Percentiles rank a stretch among this genome's conserved stretches.
Evolutionary conservation across 345 rosid species (phyloP).

Genomic region (Jatropha curcas): DNA sequence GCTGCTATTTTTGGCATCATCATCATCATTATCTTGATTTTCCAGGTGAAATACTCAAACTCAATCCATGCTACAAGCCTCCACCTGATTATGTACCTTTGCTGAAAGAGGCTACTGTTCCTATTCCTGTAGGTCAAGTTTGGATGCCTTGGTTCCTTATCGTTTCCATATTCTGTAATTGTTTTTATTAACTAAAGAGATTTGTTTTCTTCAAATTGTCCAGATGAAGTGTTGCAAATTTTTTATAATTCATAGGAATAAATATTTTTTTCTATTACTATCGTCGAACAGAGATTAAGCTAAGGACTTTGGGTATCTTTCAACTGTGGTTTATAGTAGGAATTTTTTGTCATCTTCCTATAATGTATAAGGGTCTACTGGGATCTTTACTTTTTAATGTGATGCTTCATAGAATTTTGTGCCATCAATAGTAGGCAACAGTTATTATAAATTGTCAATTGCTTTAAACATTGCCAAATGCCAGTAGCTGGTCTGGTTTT

Average conservation of each 20-base stretch:
- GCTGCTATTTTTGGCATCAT: constrained; percentile 1
- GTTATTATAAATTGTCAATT: background rate
- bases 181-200: background rate
- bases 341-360: background rate
- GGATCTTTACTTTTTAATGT: background rate
- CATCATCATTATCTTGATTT: constrained; percentile 15
- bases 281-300: background rate
- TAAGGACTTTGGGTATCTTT: background rate
- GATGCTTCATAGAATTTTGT: background rate
- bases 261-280: background rate
- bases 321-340: background rate
- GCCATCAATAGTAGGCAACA: background rate
- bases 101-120: constrained; percentile 73
- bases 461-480: background rate
- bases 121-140: constrained; percentile 67
- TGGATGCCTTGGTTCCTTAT: constrained; percentile 7
- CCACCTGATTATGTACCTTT: constrained; percentile 83
- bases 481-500: background rate
- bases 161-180: background rate
- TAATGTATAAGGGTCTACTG: background rate
- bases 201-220: background rate
- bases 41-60: constrained; percentile 79
- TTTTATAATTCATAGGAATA: background rate
- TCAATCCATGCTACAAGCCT: constrained; percentile 81
- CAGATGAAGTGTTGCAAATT: background rate